Evolutionary conservation across 768 basidiomycete species (phyloP).

Genomic region (Phaeotremella fagi): DNA sequence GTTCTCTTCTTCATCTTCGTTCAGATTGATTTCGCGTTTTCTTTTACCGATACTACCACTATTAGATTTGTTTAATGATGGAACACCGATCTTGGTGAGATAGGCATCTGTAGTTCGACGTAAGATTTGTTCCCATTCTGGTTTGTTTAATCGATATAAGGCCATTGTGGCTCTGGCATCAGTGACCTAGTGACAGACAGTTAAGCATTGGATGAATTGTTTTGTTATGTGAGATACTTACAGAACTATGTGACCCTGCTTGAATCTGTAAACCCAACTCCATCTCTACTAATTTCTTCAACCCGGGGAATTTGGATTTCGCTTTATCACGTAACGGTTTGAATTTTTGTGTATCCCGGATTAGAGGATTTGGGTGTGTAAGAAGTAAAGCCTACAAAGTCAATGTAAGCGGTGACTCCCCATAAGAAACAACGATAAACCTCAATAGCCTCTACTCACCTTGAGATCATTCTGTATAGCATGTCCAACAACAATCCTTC

Average conservation of each 20-base stretch:
- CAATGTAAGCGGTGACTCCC: neutral
- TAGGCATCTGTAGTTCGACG: conserved; percentile 39
- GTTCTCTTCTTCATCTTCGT: conserved; percentile 10
- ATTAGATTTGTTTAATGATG: neutral
- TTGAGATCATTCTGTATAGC: conserved; percentile 87
- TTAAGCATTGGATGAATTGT: neutral
- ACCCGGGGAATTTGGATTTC: conserved; percentile 64
- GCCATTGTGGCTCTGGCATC: conserved; percentile 97
- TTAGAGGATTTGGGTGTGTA: conserved; percentile 49
- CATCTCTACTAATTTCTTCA: conserved; percentile 72
- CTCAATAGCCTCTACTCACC: conserved; percentile 49
- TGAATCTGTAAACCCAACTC: conserved; percentile 79
- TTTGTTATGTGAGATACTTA: conserved; percentile 50
- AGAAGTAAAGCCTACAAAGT: conserved; percentile 49
- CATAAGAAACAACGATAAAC: neutral
- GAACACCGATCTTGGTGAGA: conserved; percentile 19
- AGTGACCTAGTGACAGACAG: conserved; percentile 58
- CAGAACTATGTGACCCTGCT: conserved; percentile 82
- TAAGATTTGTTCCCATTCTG: conserved; percentile 69
- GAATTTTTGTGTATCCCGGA: conserved; percentile 51
- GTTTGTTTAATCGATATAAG: conserved; percentile 74
- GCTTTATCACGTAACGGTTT: conserved; percentile 53
- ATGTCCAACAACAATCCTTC: conserved; percentile 79
- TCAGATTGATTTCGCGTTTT: conserved; percentile 17
- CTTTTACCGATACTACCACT: conserved; percentile 11